A percentile compares a stretch with the other conserved stretches of the same genome.
Conservation (phyloP, 306 rosid species). For the Casuarina glauca region DNA sequence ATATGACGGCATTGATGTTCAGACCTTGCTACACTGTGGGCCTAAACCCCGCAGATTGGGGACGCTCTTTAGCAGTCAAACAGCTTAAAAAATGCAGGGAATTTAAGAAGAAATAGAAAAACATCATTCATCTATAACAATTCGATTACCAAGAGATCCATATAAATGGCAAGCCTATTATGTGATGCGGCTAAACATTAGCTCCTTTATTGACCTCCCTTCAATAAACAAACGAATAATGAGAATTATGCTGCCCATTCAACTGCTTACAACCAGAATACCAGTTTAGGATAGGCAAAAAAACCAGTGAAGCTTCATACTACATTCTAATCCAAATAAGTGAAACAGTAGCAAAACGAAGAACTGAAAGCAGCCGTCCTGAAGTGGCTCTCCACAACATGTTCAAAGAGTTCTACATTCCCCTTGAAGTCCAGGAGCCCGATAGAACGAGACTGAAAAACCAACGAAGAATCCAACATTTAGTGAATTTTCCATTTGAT, state of each 20-base stretch:
- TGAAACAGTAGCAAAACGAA: not conserved
- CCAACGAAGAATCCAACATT: not conserved
- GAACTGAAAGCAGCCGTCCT: not conserved
- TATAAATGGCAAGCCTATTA: not conserved
- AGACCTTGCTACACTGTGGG: not conserved
- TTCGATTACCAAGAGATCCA: not conserved
- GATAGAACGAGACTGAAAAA: not conserved
- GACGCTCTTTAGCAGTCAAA: not conserved
- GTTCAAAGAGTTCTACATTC: not conserved
- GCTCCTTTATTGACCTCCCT: not conserved
- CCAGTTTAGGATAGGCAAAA: not conserved
- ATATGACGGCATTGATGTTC: not conserved
- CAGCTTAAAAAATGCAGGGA: not conserved
- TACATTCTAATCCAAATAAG: not conserved
- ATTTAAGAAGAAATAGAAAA: not conserved
- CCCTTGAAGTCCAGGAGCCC: not conserved
- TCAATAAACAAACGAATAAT: not conserved
- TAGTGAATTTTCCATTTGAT: not conserved
- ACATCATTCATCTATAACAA: not conserved
- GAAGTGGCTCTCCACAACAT: not conserved
- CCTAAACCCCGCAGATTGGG: not conserved
- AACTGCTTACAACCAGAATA: not conserved
- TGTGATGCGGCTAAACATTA: not conserved
- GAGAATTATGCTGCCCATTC: not conserved
- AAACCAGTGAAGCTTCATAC: not conserved